phyloP scores from a whole-genome alignment of 78 protist genomes.

The Dictyostelium brefeldianum region DNA sequence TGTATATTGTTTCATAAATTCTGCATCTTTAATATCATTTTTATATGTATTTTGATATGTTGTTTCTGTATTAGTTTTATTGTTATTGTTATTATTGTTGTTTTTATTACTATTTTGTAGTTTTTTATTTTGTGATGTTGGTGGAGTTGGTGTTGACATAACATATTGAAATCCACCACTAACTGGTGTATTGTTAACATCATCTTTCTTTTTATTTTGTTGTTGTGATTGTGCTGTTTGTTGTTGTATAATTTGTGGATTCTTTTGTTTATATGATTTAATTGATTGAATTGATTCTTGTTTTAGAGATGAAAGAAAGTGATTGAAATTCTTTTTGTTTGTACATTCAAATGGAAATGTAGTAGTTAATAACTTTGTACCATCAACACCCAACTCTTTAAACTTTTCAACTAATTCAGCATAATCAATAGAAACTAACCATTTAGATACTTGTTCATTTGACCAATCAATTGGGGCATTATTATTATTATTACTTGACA shows the following conservation, averaged over 20 bases:
- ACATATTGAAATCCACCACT: no score
- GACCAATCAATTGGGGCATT: not conserved
- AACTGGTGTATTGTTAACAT: no score
- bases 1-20: not conserved
- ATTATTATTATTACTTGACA: not conserved
- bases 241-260: no score
- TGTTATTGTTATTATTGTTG: not conserved
- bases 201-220: no score
- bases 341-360: not conserved
- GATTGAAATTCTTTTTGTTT: slow-evolving; percentile 1
- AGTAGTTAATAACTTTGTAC: not conserved
- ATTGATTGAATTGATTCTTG: not conserved
- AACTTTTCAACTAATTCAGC: not conserved
- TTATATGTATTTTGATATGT: slow-evolving; percentile 3
- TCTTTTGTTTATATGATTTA: no score
- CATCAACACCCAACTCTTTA: slow-evolving; percentile 1
- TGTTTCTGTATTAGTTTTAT: not conserved
- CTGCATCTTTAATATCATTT: not conserved
- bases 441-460: not conserved
- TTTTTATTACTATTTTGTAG: not conserved
- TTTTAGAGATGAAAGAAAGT: not conserved
- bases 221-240: no score
- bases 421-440: not conserved
- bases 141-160: no score
- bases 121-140: no score